Evolutionary conservation across 495 filamentous ascomycete species (phyloP).

Genomic region (Aspergillus biplanus): DNA sequence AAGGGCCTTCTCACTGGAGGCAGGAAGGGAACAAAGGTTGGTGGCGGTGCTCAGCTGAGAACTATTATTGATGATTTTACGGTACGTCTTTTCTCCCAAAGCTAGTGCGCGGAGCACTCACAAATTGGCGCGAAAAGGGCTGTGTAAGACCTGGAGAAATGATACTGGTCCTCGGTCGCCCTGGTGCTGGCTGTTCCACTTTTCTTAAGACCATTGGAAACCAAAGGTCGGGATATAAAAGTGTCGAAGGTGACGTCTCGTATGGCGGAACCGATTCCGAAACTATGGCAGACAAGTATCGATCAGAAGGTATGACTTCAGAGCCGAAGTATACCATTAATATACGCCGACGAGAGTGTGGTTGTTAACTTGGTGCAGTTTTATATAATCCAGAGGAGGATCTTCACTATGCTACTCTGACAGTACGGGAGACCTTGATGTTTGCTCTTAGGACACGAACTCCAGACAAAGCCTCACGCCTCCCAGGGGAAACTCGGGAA

Average conservation of each 20-base stretch:
- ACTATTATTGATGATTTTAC: constrained; percentile 69
- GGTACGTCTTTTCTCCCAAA: constrained; percentile 37
- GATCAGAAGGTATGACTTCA: constrained; percentile 53
- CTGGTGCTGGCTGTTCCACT: constrained; percentile 72
- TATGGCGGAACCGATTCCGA: constrained; percentile 66
- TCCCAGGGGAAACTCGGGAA: constrained; percentile 58
- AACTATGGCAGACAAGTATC: constrained; percentile 65
- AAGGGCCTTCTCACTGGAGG: constrained; percentile 48
- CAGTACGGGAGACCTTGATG: constrained; percentile 67
- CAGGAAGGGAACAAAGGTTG: constrained; percentile 43
- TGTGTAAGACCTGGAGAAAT: constrained; percentile 52
- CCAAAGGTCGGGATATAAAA: constrained; percentile 65
- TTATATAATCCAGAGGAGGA: constrained; percentile 75
- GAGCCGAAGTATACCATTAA: no score
- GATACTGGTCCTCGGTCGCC: constrained; percentile 71
- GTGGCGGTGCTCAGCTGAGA: constrained; percentile 53
- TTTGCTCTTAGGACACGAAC: constrained; percentile 74
- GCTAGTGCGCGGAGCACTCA: constrained; percentile 18
- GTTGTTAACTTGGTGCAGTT: constrained; percentile 33
- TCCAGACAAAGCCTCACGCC: constrained; percentile 63
- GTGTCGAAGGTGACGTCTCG: constrained; percentile 61
- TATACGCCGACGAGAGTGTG: neutral
- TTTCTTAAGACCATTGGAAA: constrained; percentile 73
- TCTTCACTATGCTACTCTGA: constrained; percentile 74
- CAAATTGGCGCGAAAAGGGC: constrained; percentile 30